Evolutionary conservation across 345 rosid species (phyloP).

Genomic region (Leavenworthia alabamica): DNA sequence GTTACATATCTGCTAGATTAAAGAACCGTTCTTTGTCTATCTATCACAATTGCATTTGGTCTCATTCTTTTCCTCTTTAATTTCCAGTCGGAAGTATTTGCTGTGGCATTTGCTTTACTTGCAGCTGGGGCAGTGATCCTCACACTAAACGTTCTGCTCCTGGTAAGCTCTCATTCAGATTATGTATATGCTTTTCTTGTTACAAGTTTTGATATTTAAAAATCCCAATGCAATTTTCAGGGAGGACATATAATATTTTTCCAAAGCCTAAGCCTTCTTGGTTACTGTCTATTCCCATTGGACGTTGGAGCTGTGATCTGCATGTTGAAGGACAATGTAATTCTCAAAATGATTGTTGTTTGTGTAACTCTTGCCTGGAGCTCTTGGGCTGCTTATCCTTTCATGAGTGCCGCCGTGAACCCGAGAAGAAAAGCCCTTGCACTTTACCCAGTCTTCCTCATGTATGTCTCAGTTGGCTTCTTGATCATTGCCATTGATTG

Average conservation of each 20-base stretch:
- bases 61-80: slow-evolving; percentile 5
- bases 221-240: slow-evolving; percentile 33
- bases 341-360: slow-evolving; percentile 63
- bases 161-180: slow-evolving; percentile 45
- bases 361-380: slow-evolving; percentile 78
- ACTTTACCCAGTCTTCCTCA: slow-evolving; percentile 88
- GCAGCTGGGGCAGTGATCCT: slow-evolving; percentile 93
- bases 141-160: slow-evolving; percentile 81
- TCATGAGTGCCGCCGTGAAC: slow-evolving; percentile 89
- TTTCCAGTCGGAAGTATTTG: slow-evolving; percentile 88
- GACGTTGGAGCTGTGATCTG: slow-evolving; percentile 79
- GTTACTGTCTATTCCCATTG: slow-evolving; percentile 82
- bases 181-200: neutral
- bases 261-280: slow-evolving; percentile 77
- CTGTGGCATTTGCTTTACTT: slow-evolving; percentile 93
- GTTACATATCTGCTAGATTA: neutral
- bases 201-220: neutral
- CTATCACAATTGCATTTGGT: neutral
- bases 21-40: neutral
- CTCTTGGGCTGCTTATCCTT: slow-evolving; percentile 94
- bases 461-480: slow-evolving; percentile 95
- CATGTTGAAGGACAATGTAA: slow-evolving; percentile 69
- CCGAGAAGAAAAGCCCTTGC: slow-evolving; percentile 84
- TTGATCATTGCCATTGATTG: slow-evolving; percentile 83
- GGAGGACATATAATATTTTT: slow-evolving; percentile 91